Conservation (phyloP, 495 filamentous ascomycete genomes). For the Daldinia grandis region DNA sequence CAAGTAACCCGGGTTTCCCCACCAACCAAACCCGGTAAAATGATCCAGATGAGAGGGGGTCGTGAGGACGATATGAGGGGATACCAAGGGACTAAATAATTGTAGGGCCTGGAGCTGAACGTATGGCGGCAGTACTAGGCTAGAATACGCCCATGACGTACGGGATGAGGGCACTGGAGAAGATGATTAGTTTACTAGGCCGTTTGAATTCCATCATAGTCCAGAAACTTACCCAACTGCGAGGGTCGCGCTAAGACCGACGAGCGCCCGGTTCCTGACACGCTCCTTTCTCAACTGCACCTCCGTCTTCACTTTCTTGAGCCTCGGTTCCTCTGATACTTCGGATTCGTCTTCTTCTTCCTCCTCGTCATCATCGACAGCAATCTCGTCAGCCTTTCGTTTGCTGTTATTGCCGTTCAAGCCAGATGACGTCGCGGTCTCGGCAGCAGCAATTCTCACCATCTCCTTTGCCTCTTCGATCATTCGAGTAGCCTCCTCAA, state of each 20-base stretch:
- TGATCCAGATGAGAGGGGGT: constrained; percentile 7
- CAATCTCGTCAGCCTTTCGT: constrained; percentile 82
- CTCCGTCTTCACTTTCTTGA: constrained; percentile 79
- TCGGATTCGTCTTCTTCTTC: constrained; percentile 52
- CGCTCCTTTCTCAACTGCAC: constrained; percentile 82
- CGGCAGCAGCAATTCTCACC: constrained; percentile 79
- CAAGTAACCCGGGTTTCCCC: constrained; percentile 28
- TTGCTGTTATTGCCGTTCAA: constrained; percentile 69
- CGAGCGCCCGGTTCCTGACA: constrained; percentile 80
- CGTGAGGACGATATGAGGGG: constrained; percentile 16
- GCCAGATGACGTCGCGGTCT: constrained; percentile 53
- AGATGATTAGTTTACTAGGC: constrained; percentile 40
- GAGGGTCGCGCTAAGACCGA: constrained; percentile 84
- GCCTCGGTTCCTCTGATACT: constrained; percentile 63
- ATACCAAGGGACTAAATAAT: constrained; percentile 27
- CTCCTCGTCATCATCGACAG: constrained; percentile 50
- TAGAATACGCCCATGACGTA: constrained; percentile 62
- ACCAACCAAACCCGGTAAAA: constrained; percentile 25
- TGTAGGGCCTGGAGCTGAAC: constrained; percentile 13
- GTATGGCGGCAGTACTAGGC: not conserved
- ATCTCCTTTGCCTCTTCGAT: constrained; percentile 86
- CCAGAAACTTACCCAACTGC: constrained; percentile 81
- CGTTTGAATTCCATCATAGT: not conserved
- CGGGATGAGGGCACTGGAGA: constrained; percentile 62
- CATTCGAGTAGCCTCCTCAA: constrained; percentile 80